phyloP scores from a whole-genome alignment of 2,329 filamentous ascomycete genomes.

The Paraphoma sp. region DNA sequence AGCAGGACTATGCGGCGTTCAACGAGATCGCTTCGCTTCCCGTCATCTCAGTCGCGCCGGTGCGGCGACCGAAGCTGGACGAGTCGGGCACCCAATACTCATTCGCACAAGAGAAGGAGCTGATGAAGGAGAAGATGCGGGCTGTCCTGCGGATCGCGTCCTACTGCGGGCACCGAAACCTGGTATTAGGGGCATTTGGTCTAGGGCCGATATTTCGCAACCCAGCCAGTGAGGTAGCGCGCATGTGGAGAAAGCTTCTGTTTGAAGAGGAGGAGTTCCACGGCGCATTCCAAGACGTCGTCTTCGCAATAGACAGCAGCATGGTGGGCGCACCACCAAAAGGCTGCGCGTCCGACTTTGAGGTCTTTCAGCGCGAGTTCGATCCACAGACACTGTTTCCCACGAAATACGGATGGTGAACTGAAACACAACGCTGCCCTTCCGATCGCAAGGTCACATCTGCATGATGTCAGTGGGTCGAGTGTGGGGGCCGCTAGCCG shows the following conservation, averaged over 20 bases:
- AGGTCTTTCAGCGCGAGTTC: constrained; percentile 51
- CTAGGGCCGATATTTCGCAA: constrained; percentile 55
- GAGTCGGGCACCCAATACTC: constrained; percentile 72
- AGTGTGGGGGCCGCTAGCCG: constrained; percentile 10
- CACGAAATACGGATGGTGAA: constrained; percentile 33
- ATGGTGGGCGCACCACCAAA: constrained; percentile 40
- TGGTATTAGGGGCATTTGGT: constrained; percentile 54
- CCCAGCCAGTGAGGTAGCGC: constrained; percentile 51
- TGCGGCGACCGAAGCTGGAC: constrained; percentile 75
- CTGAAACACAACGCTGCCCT: constrained; percentile 3
- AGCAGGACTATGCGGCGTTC: constrained; percentile 50
- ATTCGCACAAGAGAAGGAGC: constrained; percentile 72
- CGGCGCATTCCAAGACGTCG: constrained; percentile 53
- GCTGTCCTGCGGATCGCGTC: constrained; percentile 73
- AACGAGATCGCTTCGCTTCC: constrained; percentile 64
- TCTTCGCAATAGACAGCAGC: constrained; percentile 53
- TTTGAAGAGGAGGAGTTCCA: constrained; percentile 54
- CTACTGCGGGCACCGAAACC: constrained; percentile 46
- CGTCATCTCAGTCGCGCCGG: constrained; percentile 76
- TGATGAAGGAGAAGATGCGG: constrained; percentile 76
- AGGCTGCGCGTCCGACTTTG: constrained; percentile 44
- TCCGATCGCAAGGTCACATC: constrained; percentile 16
- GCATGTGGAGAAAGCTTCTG: constrained; percentile 53
- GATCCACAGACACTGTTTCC: constrained; percentile 48
- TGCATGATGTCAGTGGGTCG: constrained; percentile 21